Base-by-base conservation (phyloP, 1,139 yeast species). In the Kodamaea arcana region DNA sequence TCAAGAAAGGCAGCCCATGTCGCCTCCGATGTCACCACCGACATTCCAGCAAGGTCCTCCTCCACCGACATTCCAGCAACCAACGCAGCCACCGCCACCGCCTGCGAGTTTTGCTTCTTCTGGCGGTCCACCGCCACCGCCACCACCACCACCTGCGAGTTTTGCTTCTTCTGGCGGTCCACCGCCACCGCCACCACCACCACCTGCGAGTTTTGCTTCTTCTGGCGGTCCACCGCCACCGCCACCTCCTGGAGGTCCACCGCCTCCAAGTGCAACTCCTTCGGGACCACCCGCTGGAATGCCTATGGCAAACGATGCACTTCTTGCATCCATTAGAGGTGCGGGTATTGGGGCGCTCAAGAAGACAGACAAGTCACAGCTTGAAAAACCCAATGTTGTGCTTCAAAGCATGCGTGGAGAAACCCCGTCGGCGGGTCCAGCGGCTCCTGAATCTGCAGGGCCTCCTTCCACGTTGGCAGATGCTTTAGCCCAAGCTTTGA, bases 401-500 rank as follows among this genome's bases (percentile, higher is more conserved):
- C 59, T 85, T 21, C 84, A 76, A 58, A 90, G 83, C 52, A 85
- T 86, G 1, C 67, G 65, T 31, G 94, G 94, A 14, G 85, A 78
- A 35, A 51, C 66, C 1, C 56, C 55, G 2, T 45, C 60, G 2
- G 43, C 62, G 2, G 35, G 54, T 2, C 33, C 67, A 7, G 48
- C 62, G 3, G 53, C 60, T 6, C 57, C 65, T 13, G 28, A 9
- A 12, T 8, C 28, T 14, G 17, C 28, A 5, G 59, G 65, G 1
- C 76, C 76, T 2, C 80, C 80, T 3, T 80, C 75, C 2, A 72
- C 76, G 30, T 64, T 88, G 35, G 95, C 95, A 0, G 94, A 85
- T 57, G 95, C 95, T 0, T 66, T 90, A 36, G 90, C 95, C 3
- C 85, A 83, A 18, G 97, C 97, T 1, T 69, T 90, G 46, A 83